Percentiles rank a stretch among this genome's conserved stretches.
Evolutionary conservation across 148 eudicot genomes (phyloP).

Genomic region (Talinum fruticosum): DNA sequence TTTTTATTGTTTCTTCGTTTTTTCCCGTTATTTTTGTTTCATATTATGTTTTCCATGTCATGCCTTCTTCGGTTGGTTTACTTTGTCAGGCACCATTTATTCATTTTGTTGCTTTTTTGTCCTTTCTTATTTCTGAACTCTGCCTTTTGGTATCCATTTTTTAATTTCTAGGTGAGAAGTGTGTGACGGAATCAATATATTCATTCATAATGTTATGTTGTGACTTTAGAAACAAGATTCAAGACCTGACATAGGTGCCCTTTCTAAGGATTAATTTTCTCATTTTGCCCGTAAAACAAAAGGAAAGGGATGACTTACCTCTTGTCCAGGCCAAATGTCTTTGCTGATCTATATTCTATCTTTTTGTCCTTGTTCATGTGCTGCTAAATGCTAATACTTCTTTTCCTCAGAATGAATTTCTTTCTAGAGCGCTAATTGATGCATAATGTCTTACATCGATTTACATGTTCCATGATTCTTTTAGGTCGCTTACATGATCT

Average conservation of each 20-base stretch:
- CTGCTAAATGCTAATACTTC: too few species aligned
- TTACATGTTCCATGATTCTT: constrained; percentile 12
- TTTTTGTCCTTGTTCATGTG: background rate
- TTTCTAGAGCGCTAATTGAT: background rate
- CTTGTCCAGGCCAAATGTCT: background rate
- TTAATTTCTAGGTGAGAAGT: background rate
- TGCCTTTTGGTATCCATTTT: background rate
- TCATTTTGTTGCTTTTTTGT: background rate
- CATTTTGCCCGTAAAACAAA: background rate
- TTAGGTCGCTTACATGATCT: constrained; percentile 95
- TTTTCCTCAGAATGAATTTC: background rate
- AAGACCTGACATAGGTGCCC: too few species aligned
- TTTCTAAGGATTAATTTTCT: background rate
- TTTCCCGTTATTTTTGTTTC: background rate
- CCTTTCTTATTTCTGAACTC: background rate
- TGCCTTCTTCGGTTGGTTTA: background rate
- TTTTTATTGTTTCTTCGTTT: background rate
- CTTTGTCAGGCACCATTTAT: background rate
- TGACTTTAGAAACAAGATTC: background rate
- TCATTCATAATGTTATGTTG: background rate
- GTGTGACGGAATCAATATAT: background rate
- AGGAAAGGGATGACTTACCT: background rate
- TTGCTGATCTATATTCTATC: background rate
- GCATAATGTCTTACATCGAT: background rate
- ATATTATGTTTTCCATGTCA: background rate